Evolutionary conservation across 345 rosid species (phyloP).

Genomic region (Citrus australasica): DNA sequence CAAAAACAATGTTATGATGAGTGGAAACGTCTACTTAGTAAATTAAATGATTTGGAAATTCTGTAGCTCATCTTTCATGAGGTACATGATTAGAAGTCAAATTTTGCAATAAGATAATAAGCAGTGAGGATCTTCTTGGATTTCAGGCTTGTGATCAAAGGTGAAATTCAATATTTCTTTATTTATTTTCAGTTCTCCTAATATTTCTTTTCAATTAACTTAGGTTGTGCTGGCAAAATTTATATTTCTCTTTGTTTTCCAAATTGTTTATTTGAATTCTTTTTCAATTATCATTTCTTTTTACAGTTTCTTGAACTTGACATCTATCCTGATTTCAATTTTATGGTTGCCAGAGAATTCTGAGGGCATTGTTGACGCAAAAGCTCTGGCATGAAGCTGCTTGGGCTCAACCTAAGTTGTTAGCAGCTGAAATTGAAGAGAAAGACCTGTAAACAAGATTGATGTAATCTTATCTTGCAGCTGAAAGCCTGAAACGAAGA

Average conservation of each 20-base stretch:
- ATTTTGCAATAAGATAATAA: background rate
- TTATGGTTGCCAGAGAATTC: background rate
- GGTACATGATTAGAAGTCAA: background rate
- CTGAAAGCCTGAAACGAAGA: background rate
- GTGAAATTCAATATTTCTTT: background rate
- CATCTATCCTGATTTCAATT: background rate
- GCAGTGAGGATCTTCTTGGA: background rate
- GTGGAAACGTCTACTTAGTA: background rate
- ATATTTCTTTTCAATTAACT: background rate
- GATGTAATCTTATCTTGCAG: background rate
- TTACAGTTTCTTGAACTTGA: background rate
- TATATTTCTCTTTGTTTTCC: background rate
- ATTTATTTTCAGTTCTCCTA: background rate
- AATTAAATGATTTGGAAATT: background rate
- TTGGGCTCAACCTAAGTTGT: background rate
- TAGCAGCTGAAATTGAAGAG: background rate
- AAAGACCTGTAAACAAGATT: background rate
- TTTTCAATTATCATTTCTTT: background rate
- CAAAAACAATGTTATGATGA: background rate
- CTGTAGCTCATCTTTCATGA: background rate
- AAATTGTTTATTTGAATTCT: background rate
- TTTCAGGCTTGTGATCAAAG: background rate
- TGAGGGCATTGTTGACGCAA: background rate
- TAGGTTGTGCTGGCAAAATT: background rate
- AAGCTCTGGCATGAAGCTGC: slow-evolving; percentile 1